phyloP scores from a whole-genome alignment of 2,329 filamentous ascomycete species.

The Ophiostoma sp. region DNA sequence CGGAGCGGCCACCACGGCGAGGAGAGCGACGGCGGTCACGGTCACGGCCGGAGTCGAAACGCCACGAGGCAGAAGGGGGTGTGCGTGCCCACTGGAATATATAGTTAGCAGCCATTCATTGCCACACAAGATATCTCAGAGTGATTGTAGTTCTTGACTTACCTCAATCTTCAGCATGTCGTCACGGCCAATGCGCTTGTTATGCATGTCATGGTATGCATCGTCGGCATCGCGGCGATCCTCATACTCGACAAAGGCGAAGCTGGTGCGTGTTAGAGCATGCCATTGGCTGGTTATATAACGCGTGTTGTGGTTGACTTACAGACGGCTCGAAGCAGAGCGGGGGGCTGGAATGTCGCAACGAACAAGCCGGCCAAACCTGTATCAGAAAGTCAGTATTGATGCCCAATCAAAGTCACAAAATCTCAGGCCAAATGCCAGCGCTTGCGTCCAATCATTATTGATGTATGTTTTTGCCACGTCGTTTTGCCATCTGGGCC shows the following conservation, averaged over 20 bases:
- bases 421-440: slow-evolving; percentile 20
- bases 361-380: slow-evolving; percentile 94
- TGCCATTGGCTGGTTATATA: background rate
- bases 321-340: slow-evolving; percentile 92
- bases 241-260: slow-evolving; percentile 99
- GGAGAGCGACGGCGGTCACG: slow-evolving; percentile 62
- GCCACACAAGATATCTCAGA: background rate
- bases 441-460: background rate
- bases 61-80: slow-evolving; percentile 95
- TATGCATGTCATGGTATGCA: slow-evolving; percentile 99
- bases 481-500: background rate
- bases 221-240: slow-evolving; percentile 97
- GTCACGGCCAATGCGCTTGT: slow-evolving; percentile 94
- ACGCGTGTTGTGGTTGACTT: slow-evolving; percentile 44
- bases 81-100: slow-evolving; percentile 86
- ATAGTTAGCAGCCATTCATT: background rate
- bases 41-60: slow-evolving; percentile 87
- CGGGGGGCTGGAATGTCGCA: slow-evolving; percentile 97
- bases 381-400: slow-evolving; percentile 47
- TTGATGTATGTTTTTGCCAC: background rate
- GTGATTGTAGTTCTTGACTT: slow-evolving; percentile 31
- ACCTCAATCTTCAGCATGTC: slow-evolving; percentile 98
- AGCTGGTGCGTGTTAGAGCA: slow-evolving; percentile 45
- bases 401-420: slow-evolving; percentile 33
- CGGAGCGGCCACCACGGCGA: slow-evolving; percentile 62